phyloP scores from a whole-genome alignment of 345 rosid species.

The Orychophragmus violaceus region DNA sequence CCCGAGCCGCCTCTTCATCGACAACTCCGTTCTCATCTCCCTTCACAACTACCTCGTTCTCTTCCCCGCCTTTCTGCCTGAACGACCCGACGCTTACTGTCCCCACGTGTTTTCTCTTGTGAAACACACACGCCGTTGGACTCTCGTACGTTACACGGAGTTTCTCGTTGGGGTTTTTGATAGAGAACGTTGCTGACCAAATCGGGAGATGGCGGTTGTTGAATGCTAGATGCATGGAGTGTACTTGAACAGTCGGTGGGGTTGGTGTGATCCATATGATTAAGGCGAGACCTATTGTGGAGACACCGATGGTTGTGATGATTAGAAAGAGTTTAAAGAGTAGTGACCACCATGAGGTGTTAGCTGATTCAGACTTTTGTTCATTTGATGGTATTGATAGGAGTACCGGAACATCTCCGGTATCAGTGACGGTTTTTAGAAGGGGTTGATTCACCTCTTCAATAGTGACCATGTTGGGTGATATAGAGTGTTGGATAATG shows the following conservation, averaged over 20 bases:
- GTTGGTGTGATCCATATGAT: slow-evolving; percentile 19
- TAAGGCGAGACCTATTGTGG: not conserved
- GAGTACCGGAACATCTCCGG: not conserved
- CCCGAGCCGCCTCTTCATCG: not conserved
- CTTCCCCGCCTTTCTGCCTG: not conserved
- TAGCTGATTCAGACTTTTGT: not conserved
- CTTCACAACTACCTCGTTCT: slow-evolving; percentile 1
- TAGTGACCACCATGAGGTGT: slow-evolving; percentile 2
- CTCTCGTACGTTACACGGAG: slow-evolving; percentile 8
- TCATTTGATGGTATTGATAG: not conserved
- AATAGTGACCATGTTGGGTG: not conserved
- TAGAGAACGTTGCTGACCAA: slow-evolving; percentile 18
- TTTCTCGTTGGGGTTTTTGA: slow-evolving; percentile 20
- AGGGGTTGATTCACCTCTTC: not conserved
- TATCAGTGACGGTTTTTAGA: not conserved
- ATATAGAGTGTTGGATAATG: not conserved
- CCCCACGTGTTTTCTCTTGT: not conserved
- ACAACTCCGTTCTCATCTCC: slow-evolving; percentile 10
- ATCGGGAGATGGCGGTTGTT: not conserved
- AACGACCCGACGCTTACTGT: not conserved
- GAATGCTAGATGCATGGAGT: slow-evolving; percentile 9
- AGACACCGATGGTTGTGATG: not conserved
- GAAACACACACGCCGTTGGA: not conserved
- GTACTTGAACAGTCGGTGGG: slow-evolving; percentile 12
- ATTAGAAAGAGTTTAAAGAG: not conserved